Percentiles rank a stretch among this genome's conserved stretches.
Evolutionary conservation across 257 asterid species (phyloP).

Genomic region (Gardenia jasminoides): DNA sequence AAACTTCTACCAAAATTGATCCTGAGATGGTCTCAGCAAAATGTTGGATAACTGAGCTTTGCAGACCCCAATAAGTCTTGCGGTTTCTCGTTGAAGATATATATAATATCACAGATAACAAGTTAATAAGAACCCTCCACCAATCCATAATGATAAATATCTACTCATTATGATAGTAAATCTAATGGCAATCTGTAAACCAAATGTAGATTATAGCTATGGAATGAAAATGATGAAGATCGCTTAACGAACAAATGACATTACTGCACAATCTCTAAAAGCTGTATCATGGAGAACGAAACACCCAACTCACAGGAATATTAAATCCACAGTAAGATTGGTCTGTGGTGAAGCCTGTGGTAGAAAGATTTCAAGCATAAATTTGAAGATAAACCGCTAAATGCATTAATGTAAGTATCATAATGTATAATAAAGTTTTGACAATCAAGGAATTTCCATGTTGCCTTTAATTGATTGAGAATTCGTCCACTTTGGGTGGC

Average conservation of each 20-base stretch:
- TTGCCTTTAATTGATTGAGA: conserved; percentile 66
- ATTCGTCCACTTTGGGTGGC: conserved; percentile 97
- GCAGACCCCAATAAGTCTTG: conserved; percentile 77
- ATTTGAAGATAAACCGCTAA: neutral
- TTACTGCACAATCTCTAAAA: conserved; percentile 65
- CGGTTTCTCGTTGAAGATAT: conserved; percentile 79
- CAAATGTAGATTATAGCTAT: conserved; percentile 62
- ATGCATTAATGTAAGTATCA: neutral
- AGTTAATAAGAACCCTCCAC: neutral
- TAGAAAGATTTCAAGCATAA: conserved; percentile 11
- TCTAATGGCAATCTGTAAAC: conserved; percentile 59
- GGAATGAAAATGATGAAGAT: conserved; percentile 78
- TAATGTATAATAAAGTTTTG: neutral
- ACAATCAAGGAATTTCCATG: neutral
- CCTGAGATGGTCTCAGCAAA: conserved; percentile 92
- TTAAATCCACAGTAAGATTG: conserved; percentile 76
- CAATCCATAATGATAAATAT: neutral
- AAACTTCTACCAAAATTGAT: conserved; percentile 80
- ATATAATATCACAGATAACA: conserved; percentile 64
- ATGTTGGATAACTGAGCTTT: conserved; percentile 85
- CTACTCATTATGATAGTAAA: neutral
- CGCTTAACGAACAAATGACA: conserved; percentile 84
- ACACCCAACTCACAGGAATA: conserved; percentile 52
- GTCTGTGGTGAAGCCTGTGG: conserved; percentile 84
- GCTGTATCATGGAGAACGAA: conserved; percentile 67